Evolutionary conservation across 2,329 filamentous ascomycete species (phyloP), one percentile per base, ranked within the genome.

Genomic region (Chaetomium sp.): DNA sequence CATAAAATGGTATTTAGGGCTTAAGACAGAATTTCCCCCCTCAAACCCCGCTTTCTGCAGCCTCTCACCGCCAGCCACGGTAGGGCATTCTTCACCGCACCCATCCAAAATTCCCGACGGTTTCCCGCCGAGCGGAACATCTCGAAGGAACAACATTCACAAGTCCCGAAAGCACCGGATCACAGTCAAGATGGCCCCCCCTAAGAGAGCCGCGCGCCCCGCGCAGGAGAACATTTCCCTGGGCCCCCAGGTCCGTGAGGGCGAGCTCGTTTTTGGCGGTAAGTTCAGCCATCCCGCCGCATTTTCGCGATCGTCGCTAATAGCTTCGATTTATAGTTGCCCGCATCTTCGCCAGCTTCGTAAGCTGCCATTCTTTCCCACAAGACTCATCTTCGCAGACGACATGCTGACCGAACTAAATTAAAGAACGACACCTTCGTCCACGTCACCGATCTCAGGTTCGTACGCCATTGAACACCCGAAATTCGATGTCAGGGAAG

Each of bases 381-480:
- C n/a, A n/a, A 5, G 27, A 10, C 12, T 44, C n/a, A 49, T 34
- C 36, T 9, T 35, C 19, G 19, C 19, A 27, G 19, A 27, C 19
- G 19, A 27, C 19, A 49, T 52, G 46, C 56, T 58, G 47, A 58
- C 52, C 32, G 3, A 6, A 7, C 32, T 6, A 49, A 52, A 46
- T 27, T 27, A 27, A 27, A 58, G 56, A 91, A 91, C 80, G 88
- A 91, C 72, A 91, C 87, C 74, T 91, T 91, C 81, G 94, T 99
- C 75, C 94, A 99, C 82, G 90, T 99, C 75, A 99, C 94, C 82
- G 94, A 97, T 95, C 90, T 99, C 76, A 86, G 81, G 87, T 91
- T 78, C 75, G 84, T 82, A 70, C 56, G 52, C 59, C 59, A 51
- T 58, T 60, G 47, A 64, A 64, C 55, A 55, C 33, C 14, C 3